Evolutionary conservation across 805 yeast genomes (phyloP), one percentile per base, ranked within the genome.

Genomic region (Metschnikowia aberdeeniae): DNA sequence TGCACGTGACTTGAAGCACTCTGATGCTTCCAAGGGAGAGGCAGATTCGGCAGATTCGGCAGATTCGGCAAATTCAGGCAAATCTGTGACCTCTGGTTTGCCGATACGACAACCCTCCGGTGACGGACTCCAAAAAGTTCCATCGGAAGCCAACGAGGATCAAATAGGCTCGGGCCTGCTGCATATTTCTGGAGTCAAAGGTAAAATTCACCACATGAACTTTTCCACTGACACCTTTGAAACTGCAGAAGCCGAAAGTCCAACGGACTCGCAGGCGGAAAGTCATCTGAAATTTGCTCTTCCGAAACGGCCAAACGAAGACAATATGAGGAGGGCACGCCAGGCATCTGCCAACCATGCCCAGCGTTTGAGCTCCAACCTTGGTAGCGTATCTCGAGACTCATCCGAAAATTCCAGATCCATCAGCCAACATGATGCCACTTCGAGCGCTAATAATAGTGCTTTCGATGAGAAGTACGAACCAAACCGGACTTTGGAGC

Each of bases 1-100:
- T 40, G 72, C 71, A 31, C 60, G 44, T 14, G 40, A 13, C 36
- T 44, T 53, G 34, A 29, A 37, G 17, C 9, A 9, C 13, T 17
- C 24, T 3, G 40, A 37, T 29, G 6, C 24, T 6, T 28, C 40
- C 30, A 6, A 9, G 3, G 24, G 26, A 5, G 33, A 37, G 6
- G 33, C 8, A 9, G n/a, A 20, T 11, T 37, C 34, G 26, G 17
- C 34, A 5, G 13, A 22, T 3, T 22, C 26, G 6, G 33, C 8
- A 9, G n/a, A 20, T 11, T 37, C 34, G 26, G 17, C 34, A 5
- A 20, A 22, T 3, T 22, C 26, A 5, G 26, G 11, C 6, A 36
- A 36, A n/a, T 37, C 40, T 34, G 22, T 11, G 11, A 8, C 34
- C 17, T 37, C 40, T 4, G 33, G 17, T 1, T n/a, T 9, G 9